Evolutionary conservation across 306 rosid species (phyloP).

Genomic region (Begonia peltatifolia): DNA sequence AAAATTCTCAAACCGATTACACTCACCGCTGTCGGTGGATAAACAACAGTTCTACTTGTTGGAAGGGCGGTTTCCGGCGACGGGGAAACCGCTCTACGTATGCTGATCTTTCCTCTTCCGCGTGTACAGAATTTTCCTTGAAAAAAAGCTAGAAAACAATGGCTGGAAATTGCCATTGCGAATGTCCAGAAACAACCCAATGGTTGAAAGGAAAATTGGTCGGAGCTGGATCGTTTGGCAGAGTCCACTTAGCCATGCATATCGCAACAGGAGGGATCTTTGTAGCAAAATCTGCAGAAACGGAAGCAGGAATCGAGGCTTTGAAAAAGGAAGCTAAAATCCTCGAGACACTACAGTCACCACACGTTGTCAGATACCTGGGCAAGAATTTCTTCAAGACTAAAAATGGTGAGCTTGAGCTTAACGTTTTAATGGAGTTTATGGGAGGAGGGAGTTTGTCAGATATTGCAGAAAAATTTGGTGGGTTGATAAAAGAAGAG

Average conservation of each 20-base stretch:
- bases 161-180: constrained; percentile 2
- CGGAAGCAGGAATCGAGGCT: constrained; percentile 16
- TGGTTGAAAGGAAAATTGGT: constrained; percentile 53
- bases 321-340: constrained; percentile 32
- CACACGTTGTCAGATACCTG: constrained; percentile 20
- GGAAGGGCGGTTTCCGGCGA: no score
- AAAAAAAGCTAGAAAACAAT: no score
- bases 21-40: no score
- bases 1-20: no score
- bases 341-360: constrained; percentile 22
- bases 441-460: constrained; percentile 55
- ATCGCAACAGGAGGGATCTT: constrained; percentile 39
- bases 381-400: constrained; percentile 16
- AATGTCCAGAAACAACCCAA: constrained; percentile 12
- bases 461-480: constrained; percentile 35
- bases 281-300: constrained; percentile 37
- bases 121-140: no score
- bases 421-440: constrained; percentile 48
- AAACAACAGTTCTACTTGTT: no score
- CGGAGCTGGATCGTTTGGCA: constrained; percentile 50
- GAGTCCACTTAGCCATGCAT: constrained; percentile 48
- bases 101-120: no score
- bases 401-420: constrained; percentile 15
- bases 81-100: no score
- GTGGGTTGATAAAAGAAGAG: constrained; percentile 40